phyloP scores from a whole-genome alignment of 331 rosid species.

The Dryas integrifolia region DNA sequence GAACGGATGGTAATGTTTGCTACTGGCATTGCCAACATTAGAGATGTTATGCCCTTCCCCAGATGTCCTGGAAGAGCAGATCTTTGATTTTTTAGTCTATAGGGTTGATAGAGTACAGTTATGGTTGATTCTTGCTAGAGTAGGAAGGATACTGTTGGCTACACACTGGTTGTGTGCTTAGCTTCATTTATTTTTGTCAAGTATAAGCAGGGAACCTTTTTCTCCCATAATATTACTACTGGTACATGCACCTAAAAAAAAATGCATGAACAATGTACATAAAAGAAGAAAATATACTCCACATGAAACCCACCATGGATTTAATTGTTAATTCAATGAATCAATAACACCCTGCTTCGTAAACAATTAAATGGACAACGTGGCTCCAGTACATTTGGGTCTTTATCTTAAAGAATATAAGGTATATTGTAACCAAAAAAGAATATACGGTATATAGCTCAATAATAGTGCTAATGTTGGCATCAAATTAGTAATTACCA shows the following conservation, averaged over 20 bases:
- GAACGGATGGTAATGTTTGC: slow-evolving; percentile 89
- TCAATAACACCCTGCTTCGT: neutral
- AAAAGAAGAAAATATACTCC: no score
- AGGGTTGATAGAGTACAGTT: no score
- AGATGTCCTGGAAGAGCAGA: no score
- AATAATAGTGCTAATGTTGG: neutral
- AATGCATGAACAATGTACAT: no score
- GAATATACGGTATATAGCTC: neutral
- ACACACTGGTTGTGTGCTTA: no score
- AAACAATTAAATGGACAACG: neutral
- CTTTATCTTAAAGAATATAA: neutral
- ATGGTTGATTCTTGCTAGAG: no score
- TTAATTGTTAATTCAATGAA: neutral
- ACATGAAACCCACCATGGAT: neutral
- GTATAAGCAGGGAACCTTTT: no score
- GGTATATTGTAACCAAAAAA: neutral
- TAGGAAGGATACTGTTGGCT: no score
- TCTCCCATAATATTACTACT: no score
- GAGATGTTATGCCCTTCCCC: slow-evolving; percentile 33
- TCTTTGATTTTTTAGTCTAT: no score
- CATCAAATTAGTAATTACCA: neutral
- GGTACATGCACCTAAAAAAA: no score
- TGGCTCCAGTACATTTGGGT: neutral
- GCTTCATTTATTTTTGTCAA: no score
- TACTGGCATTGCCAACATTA: slow-evolving; percentile 77